Conservation (phyloP, 139 green algal genomes). For the Gonium pectorale region DNA sequence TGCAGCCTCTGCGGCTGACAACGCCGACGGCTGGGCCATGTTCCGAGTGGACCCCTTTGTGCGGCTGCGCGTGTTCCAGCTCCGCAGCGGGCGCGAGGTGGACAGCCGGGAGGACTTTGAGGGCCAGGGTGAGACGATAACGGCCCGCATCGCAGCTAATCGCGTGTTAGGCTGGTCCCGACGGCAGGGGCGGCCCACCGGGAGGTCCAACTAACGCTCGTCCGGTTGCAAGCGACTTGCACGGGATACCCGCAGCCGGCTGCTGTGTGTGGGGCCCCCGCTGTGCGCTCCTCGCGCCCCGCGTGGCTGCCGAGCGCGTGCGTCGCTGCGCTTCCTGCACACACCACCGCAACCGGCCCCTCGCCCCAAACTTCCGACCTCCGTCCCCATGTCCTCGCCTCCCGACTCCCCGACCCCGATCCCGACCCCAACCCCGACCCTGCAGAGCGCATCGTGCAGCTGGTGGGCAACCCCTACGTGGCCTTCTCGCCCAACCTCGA, state of each 20-base stretch:
- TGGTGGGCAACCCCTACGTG: constrained; percentile 33
- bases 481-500: constrained; percentile 16
- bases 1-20: constrained; percentile 3
- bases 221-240: too few species aligned
- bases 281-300: too few species aligned
- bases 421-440: background rate
- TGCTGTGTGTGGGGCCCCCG: too few species aligned
- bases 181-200: too few species aligned
- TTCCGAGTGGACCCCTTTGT: constrained; percentile 21
- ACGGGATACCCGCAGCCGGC: too few species aligned
- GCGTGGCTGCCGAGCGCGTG: too few species aligned
- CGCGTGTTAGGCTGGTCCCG: background rate
- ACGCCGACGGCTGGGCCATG: constrained; percentile 30
- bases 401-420: too few species aligned
- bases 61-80: constrained; percentile 21
- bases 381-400: too few species aligned
- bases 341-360: too few species aligned
- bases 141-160: background rate
- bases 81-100: background rate
- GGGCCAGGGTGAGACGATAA: background rate
- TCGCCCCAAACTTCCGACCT: too few species aligned
- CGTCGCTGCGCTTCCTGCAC: too few species aligned
- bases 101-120: constrained; percentile 25
- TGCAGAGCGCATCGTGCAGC: constrained; percentile 37
- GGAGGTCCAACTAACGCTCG: too few species aligned